Percentiles rank a stretch among this genome's conserved stretches.
These are phyloP conservation scores for Blastobotrys capitulatus DNA, from an alignment of 1,139 yeast genomes.

Conservation along the genomic window DNA sequence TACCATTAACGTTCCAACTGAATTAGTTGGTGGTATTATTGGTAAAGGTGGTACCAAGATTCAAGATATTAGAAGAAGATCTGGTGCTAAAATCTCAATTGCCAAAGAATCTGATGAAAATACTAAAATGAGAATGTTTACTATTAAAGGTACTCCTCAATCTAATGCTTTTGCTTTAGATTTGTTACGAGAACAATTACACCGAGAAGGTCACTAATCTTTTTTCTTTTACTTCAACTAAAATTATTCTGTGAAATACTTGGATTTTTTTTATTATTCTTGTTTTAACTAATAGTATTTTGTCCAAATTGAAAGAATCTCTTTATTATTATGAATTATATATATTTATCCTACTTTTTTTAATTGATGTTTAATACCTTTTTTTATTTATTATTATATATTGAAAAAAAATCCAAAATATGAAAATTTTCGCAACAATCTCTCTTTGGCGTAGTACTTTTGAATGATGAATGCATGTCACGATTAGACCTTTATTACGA, in stretches of 20 bases:
- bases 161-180: constrained; percentile 67
- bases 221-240: neutral
- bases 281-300: too few species aligned
- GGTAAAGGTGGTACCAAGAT: constrained; percentile 85
- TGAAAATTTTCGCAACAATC: too few species aligned
- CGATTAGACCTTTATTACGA: too few species aligned
- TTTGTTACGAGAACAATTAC: constrained; percentile 67
- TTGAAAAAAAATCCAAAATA: too few species aligned
- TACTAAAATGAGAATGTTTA: constrained; percentile 61
- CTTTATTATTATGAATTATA: too few species aligned
- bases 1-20: constrained; percentile 60
- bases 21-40: constrained; percentile 84
- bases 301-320: too few species aligned
- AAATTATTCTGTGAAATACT: too few species aligned
- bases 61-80: constrained; percentile 74
- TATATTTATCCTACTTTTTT: too few species aligned
- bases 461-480: too few species aligned
- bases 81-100: constrained; percentile 78
- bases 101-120: constrained; percentile 62
- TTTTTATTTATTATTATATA: too few species aligned
- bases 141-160: constrained; percentile 60
- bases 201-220: constrained; percentile 54
- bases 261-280: neutral
- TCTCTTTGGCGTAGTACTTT: too few species aligned
- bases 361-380: too few species aligned